Evolutionary conservation across 176 grass and related monocot species (phyloP).

Genomic region (Eleusine indica): DNA sequence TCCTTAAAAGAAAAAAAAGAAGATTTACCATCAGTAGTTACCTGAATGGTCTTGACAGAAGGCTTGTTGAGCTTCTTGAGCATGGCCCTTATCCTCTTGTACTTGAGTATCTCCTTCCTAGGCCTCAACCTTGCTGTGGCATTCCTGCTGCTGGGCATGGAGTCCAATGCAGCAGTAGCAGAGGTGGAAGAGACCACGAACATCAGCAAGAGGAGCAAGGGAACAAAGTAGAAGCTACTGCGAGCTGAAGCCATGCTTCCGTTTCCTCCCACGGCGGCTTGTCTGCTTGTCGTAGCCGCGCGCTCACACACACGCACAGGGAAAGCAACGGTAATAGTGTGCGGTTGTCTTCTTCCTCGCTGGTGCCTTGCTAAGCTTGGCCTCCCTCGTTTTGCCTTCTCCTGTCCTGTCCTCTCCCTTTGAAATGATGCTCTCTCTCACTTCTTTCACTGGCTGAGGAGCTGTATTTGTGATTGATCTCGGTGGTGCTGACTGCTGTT

Average conservation of each 20-base stretch:
- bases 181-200: neutral
- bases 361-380: neutral
- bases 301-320: neutral
- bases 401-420: neutral
- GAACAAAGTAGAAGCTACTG: slow-evolving; percentile 60
- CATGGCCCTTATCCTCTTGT: slow-evolving; percentile 55
- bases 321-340: slow-evolving; percentile 18
- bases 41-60: slow-evolving; percentile 75
- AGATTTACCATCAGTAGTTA: neutral
- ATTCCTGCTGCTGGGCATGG: slow-evolving; percentile 8
- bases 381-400: neutral
- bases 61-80: slow-evolving; percentile 77
- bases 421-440: neutral
- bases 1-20: too few species aligned
- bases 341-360: slow-evolving; percentile 41
- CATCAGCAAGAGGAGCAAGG: slow-evolving; percentile 49
- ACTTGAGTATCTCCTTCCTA: slow-evolving; percentile 42
- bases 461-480: neutral
- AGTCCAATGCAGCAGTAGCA: slow-evolving; percentile 27
- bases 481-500: neutral
- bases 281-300: slow-evolving; percentile 37
- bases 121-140: slow-evolving; percentile 28
- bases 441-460: neutral
- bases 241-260: slow-evolving; percentile 54
- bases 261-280: slow-evolving; percentile 29